phyloP scores from a whole-genome alignment of 352 stramenopile genomes.

The Phytophthora sansomeana region DNA sequence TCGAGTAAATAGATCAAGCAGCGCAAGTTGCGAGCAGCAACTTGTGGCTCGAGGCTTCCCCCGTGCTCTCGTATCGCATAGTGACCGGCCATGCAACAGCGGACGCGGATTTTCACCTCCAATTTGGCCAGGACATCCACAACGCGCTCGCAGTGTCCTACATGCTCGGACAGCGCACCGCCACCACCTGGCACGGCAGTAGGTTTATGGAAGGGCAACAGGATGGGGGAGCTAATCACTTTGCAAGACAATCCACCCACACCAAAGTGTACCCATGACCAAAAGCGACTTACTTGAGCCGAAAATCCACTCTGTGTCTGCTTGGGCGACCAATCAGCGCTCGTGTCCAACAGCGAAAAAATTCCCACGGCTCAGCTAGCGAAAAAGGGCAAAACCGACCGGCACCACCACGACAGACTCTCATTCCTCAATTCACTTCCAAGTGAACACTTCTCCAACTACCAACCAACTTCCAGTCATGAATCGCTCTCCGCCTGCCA shows the following conservation, averaged over 20 bases:
- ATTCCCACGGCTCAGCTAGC: constrained; percentile 19
- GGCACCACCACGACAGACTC: not conserved
- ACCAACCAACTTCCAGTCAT: constrained; percentile 19
- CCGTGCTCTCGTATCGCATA: constrained; percentile 26
- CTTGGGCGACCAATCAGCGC: not conserved
- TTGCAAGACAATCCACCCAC: constrained; percentile 7
- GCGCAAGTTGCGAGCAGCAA: not conserved
- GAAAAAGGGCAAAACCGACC: constrained; percentile 9
- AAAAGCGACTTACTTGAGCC: constrained; percentile 22
- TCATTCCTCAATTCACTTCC: constrained; percentile 42
- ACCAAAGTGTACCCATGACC: constrained; percentile 10
- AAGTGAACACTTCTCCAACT: constrained; percentile 7
- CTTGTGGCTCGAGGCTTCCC: not conserved
- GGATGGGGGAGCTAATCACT: constrained; percentile 20
- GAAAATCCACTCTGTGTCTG: constrained; percentile 27
- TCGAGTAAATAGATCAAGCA: too few relatives aligned
- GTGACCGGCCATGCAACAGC: constrained; percentile 11
- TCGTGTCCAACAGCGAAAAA: constrained; percentile 33
- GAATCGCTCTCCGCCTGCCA: constrained; percentile 18
- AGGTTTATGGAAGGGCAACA: constrained; percentile 22
- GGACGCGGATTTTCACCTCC: not conserved
- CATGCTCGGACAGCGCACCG: constrained; percentile 19
- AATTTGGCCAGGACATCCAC: constrained; percentile 13
- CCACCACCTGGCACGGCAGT: constrained; percentile 19
- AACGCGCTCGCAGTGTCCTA: constrained; percentile 21